A percentile compares a stretch with the other conserved stretches of the same genome.
phyloP scores from a whole-genome alignment of 306 rosid genomes.

The Vachellia pachyceras region DNA sequence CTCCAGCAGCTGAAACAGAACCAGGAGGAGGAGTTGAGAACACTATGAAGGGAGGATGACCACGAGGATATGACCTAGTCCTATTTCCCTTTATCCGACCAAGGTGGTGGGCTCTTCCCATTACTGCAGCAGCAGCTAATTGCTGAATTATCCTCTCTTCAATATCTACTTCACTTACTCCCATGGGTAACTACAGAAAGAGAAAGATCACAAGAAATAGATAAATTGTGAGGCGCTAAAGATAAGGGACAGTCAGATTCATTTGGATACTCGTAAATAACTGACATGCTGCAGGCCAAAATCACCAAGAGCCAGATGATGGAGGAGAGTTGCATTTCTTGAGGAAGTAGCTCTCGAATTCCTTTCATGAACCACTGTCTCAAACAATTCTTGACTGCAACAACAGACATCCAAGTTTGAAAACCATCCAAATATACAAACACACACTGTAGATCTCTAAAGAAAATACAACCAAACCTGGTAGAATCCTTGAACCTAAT shows the following conservation, averaged over 20 bases:
- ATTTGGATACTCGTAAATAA: slow-evolving; percentile 36
- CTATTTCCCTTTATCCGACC: slow-evolving; percentile 70
- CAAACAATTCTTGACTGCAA: slow-evolving; percentile 89
- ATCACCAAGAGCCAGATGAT: slow-evolving; percentile 66
- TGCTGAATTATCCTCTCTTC: slow-evolving; percentile 87
- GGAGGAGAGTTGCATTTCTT: slow-evolving; percentile 72
- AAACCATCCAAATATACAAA: slow-evolving; percentile 1
- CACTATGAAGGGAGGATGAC: slow-evolving; percentile 63
- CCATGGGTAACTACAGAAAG: slow-evolving; percentile 58
- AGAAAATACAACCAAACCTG: slow-evolving; percentile 56
- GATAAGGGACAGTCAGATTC: slow-evolving; percentile 25
- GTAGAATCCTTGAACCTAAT: slow-evolving; percentile 80
- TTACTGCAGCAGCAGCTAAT: slow-evolving; percentile 87
- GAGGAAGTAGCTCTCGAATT: slow-evolving; percentile 55
- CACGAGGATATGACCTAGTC: slow-evolving; percentile 57
- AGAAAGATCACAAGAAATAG: slow-evolving; percentile 30
- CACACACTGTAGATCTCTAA: not conserved
- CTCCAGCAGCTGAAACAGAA: slow-evolving; percentile 48
- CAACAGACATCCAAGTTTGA: slow-evolving; percentile 32
- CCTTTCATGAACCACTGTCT: slow-evolving; percentile 84
- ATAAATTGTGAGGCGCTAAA: slow-evolving; percentile 10
- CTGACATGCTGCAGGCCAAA: slow-evolving; percentile 76
- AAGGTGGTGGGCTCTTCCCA: slow-evolving; percentile 70
- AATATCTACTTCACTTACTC: slow-evolving; percentile 60
- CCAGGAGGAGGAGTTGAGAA: slow-evolving; percentile 57